Evolutionary conservation across 2,329 filamentous ascomycete genomes (phyloP).

Genomic region (Geoglossum cookeanum): DNA sequence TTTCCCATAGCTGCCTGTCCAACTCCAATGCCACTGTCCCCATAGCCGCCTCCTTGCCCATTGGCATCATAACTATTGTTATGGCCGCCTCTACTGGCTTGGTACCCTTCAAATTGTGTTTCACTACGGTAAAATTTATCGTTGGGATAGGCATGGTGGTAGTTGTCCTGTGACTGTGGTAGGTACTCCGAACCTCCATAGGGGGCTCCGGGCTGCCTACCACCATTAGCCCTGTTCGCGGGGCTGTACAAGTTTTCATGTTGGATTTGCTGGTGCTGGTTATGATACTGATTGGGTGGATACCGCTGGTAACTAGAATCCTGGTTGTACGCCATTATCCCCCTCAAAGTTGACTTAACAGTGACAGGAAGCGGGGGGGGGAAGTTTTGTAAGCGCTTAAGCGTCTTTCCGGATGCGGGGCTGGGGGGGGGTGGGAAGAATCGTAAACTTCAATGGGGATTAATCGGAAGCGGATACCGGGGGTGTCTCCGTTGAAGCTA

Average conservation of each 20-base stretch:
- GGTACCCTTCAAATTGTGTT: neutral
- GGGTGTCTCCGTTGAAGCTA: too few species aligned
- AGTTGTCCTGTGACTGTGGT: neutral
- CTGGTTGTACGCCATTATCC: neutral
- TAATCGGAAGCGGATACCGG: too few species aligned
- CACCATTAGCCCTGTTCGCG: neutral
- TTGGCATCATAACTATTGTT: constrained; percentile 5
- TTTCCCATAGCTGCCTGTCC: constrained; percentile 3
- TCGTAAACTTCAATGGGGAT: too few species aligned
- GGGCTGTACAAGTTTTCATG: neutral
- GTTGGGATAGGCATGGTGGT: neutral
- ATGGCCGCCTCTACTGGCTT: neutral
- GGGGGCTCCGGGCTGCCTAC: neutral
- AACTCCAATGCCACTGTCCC: constrained; percentile 2
- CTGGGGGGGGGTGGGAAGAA: too few species aligned
- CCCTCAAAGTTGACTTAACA: neutral
- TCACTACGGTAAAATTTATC: neutral
- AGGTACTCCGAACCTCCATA: neutral
- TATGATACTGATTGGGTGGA: neutral
- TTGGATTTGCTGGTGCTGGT: neutral
- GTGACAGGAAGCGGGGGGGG: neutral
- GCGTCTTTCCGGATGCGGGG: neutral
- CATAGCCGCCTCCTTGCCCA: neutral
- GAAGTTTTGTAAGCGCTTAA: neutral
- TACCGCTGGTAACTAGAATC: neutral